phyloP scores from a whole-genome alignment of 1,139 yeast species.

The Arxiozyma heterogenica region DNA sequence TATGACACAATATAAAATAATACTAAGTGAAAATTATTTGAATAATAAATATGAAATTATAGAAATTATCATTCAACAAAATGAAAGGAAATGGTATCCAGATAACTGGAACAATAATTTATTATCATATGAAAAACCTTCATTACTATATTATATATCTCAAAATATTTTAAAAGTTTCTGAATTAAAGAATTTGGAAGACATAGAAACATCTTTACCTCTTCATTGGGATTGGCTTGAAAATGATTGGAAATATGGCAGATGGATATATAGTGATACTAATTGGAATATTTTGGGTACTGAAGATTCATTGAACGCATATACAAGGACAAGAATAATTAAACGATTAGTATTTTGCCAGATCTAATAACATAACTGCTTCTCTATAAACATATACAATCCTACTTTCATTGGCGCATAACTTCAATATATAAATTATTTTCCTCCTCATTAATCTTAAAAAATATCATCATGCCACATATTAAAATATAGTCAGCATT shows the following conservation, averaged over 20 bases:
- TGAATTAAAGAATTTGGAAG: background rate
- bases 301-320: conserved; percentile 22
- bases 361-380: background rate
- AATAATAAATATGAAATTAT: conserved; percentile 9
- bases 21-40: background rate
- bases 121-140: conserved; percentile 22
- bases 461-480: too few relatives aligned
- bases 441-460: too few relatives aligned
- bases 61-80: conserved; percentile 19
- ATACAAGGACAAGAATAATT: conserved; percentile 24
- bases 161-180: background rate
- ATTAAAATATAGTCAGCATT: background rate
- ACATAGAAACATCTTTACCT: conserved; percentile 16
- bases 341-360: conserved; percentile 16
- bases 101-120: conserved; percentile 19
- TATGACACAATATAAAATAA: background rate
- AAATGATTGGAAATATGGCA: conserved; percentile 20
- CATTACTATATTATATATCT: conserved; percentile 10
- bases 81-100: conserved; percentile 27
- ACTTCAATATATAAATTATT: too few relatives aligned
- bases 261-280: conserved; percentile 24
- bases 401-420: background rate
- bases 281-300: conserved; percentile 23
- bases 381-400: background rate
- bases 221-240: conserved; percentile 26